Evolutionary conservation across 2,329 filamentous ascomycete species (phyloP).

Genomic region (Ophiostoma triangulosporum): DNA sequence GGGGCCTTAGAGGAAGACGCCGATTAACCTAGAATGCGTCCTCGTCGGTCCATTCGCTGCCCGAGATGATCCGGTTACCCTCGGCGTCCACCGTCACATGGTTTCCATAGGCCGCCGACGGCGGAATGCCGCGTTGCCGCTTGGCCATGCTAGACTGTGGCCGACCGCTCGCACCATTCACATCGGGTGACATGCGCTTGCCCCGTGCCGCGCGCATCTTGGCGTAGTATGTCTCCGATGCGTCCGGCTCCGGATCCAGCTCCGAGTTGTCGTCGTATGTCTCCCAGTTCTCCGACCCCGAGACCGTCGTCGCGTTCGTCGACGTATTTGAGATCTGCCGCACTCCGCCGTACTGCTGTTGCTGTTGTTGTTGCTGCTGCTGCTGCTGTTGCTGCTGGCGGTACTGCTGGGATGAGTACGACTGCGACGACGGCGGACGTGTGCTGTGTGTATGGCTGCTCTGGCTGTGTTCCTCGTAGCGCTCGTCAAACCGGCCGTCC

Average conservation of each 20-base stretch:
- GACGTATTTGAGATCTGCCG: slow-evolving; percentile 66
- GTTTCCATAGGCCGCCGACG: slow-evolving; percentile 29
- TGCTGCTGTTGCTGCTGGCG: slow-evolving; percentile 4
- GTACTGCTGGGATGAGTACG: slow-evolving; percentile 7
- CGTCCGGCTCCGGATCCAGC: slow-evolving; percentile 61
- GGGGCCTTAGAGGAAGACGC: not conserved
- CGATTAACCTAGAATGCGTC: slow-evolving; percentile 34
- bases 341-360: slow-evolving; percentile 17
- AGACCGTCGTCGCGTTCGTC: slow-evolving; percentile 59
- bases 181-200: slow-evolving; percentile 47
- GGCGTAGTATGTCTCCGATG: slow-evolving; percentile 66
- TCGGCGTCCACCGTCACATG: slow-evolving; percentile 41
- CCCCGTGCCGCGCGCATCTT: slow-evolving; percentile 56
- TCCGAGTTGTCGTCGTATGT: slow-evolving; percentile 81
- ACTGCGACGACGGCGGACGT: slow-evolving; percentile 12
- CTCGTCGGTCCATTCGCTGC: slow-evolving; percentile 55
- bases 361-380: slow-evolving; percentile 5
- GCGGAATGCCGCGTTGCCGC: slow-evolving; percentile 39
- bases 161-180: not conserved
- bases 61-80: slow-evolving; percentile 48
- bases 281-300: slow-evolving; percentile 94
- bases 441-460: slow-evolving; percentile 4
- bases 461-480: slow-evolving; percentile 5
- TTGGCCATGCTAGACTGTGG: slow-evolving; percentile 28
- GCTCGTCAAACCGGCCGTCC: slow-evolving; percentile 3